These are phyloP conservation scores for Phytopythium vexans DNA, from an alignment of 352 stramenopile genomes.

Conservation along the genomic window DNA sequence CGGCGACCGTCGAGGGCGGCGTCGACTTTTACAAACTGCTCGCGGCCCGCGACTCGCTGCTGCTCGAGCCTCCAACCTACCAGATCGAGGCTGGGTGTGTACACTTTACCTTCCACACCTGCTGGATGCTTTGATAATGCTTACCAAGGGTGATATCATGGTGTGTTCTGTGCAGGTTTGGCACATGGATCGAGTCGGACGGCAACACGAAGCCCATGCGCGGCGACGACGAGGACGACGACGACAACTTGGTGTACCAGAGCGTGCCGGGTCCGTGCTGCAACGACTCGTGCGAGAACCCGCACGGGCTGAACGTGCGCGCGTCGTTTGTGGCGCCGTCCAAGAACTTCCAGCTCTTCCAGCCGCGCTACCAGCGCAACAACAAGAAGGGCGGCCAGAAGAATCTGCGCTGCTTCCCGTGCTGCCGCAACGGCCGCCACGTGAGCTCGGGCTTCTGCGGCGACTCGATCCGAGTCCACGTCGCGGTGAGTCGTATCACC, in stretches of 20 bases:
- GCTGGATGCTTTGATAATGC: background rate
- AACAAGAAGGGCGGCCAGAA: slow-evolving; percentile 90
- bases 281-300: slow-evolving; percentile 82
- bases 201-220: slow-evolving; percentile 79
- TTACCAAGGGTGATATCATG: background rate
- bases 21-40: slow-evolving; percentile 82
- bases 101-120: background rate
- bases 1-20: slow-evolving; percentile 51
- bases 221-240: slow-evolving; percentile 61
- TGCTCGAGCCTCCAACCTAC: slow-evolving; percentile 75
- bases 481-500: slow-evolving; percentile 70
- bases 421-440: slow-evolving; percentile 74
- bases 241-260: slow-evolving; percentile 69
- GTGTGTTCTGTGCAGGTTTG: slow-evolving; percentile 30
- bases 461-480: slow-evolving; percentile 80
- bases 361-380: slow-evolving; percentile 82
- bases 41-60: slow-evolving; percentile 66
- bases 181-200: slow-evolving; percentile 81
- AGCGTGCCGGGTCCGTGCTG: slow-evolving; percentile 73
- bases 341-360: slow-evolving; percentile 80
- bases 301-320: slow-evolving; percentile 71
- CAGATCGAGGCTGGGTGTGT: slow-evolving; percentile 77
- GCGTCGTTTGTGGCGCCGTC: slow-evolving; percentile 77
- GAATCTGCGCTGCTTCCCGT: slow-evolving; percentile 87
- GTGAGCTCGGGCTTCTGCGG: slow-evolving; percentile 86